These are phyloP conservation scores for Acanthamoeba comandoni DNA, from an alignment of 208 protist genomes.

Conservation along the genomic window DNA sequence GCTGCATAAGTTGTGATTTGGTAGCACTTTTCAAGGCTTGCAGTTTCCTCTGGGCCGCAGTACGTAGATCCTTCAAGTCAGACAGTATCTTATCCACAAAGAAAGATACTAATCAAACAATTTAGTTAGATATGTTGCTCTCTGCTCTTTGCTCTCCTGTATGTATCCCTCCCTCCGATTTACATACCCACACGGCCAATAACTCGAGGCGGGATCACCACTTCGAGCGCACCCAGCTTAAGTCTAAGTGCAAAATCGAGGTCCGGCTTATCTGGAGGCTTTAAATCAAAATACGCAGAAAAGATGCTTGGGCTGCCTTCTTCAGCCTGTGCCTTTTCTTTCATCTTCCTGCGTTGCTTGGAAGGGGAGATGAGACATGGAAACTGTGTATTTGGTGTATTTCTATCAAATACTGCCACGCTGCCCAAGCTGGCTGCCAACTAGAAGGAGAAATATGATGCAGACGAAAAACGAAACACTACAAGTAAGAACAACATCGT, in stretches of 20 bases:
- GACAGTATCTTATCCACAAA: constrained; percentile 64
- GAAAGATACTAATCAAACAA: constrained; percentile 68
- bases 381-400: constrained; percentile 34
- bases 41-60: constrained; percentile 60
- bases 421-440: constrained; percentile 21
- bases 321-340: background rate
- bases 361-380: constrained; percentile 50
- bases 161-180: too few relatives aligned
- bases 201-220: constrained; percentile 39
- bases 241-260: constrained; percentile 65
- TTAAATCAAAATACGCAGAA: constrained; percentile 20
- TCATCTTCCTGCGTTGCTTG: background rate
- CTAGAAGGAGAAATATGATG: background rate
- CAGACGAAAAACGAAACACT: background rate
- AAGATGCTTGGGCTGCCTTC: constrained; percentile 43
- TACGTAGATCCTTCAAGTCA: constrained; percentile 46
- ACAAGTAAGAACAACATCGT: background rate
- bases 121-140: too few relatives aligned
- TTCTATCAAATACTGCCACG: constrained; percentile 20
- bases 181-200: constrained; percentile 51
- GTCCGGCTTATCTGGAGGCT: constrained; percentile 38
- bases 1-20: constrained; percentile 44
- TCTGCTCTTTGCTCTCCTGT: too few relatives aligned
- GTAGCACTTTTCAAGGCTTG: constrained; percentile 33
- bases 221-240: constrained; percentile 25